These are phyloP conservation scores for Trametes sp. DNA, from an alignment of 1,284 basidiomycete species.

Conservation along the genomic window DNA sequence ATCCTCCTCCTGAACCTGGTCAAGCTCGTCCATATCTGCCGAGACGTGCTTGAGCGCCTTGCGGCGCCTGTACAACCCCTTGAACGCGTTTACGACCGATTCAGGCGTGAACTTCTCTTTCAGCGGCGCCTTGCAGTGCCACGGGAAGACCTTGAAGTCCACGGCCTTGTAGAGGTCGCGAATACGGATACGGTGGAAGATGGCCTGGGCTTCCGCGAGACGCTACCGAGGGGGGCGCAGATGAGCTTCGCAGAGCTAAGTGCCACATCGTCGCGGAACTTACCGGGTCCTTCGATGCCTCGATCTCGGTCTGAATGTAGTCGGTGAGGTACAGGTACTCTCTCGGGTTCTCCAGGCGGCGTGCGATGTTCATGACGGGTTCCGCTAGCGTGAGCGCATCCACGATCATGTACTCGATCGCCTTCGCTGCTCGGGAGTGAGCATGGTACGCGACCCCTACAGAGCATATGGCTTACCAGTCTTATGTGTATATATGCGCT, in stretches of 20 bases:
- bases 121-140: constrained; percentile 40
- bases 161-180: constrained; percentile 76
- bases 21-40: constrained; percentile 33
- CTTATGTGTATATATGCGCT: constrained; percentile 81
- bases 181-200: constrained; percentile 63
- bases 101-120: constrained; percentile 52
- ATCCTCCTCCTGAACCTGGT: constrained; percentile 36
- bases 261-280: constrained; percentile 12
- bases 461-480: constrained; percentile 55
- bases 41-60: not conserved
- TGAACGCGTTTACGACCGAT: constrained; percentile 60
- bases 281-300: constrained; percentile 58
- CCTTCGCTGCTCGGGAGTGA: constrained; percentile 55
- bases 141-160: constrained; percentile 70
- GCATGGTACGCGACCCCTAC: not conserved
- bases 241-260: not conserved
- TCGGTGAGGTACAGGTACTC: constrained; percentile 73
- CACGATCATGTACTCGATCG: constrained; percentile 82
- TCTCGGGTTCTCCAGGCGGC: constrained; percentile 61
- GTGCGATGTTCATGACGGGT: constrained; percentile 63
- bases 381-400: constrained; percentile 76
- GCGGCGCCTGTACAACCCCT: constrained; percentile 15
- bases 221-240: constrained; percentile 48
- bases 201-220: constrained; percentile 61
- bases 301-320: constrained; percentile 65